Conservation (phyloP, 257 asterid species). For the Cruciata laevipes region DNA sequence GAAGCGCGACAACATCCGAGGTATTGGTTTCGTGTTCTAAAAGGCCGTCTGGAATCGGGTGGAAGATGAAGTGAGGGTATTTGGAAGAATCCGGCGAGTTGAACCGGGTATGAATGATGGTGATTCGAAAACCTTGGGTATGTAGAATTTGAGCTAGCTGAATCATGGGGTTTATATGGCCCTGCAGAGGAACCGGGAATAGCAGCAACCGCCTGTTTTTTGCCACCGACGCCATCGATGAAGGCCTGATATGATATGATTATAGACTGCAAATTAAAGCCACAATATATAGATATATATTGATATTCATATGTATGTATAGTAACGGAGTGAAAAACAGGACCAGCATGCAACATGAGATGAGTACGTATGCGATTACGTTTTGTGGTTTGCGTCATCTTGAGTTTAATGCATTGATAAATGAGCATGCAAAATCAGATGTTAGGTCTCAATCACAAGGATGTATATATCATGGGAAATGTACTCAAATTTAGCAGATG, state of each 20-base stretch:
- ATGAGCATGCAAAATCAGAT: too few species aligned
- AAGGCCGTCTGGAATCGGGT: conserved; percentile 13
- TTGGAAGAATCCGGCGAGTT: conserved; percentile 15
- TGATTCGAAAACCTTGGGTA: conserved; percentile 11
- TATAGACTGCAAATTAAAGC: too few species aligned
- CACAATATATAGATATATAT: too few species aligned
- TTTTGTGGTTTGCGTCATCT: not conserved
- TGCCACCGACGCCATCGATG: conserved; percentile 5
- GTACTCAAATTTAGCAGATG: too few species aligned
- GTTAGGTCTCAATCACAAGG: too few species aligned
- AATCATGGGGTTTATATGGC: conserved; percentile 30
- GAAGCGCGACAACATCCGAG: conserved; percentile 3
- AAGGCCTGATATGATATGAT: not conserved
- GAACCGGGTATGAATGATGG: conserved; percentile 21
- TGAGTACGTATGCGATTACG: not conserved
- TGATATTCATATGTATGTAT: too few species aligned
- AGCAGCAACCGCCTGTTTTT: conserved; percentile 14
- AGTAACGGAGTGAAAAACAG: too few species aligned
- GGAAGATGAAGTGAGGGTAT: conserved; percentile 23
- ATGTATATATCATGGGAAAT: too few species aligned
- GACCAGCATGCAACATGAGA: not conserved
- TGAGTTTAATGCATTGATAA: not conserved
- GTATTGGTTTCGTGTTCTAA: conserved; percentile 9
- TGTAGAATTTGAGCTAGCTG: conserved; percentile 23
- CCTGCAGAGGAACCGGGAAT: conserved; percentile 24